Conservation (phyloP, 2,329 filamentous ascomycete genomes). For the Alternaria burnsii region DNA sequence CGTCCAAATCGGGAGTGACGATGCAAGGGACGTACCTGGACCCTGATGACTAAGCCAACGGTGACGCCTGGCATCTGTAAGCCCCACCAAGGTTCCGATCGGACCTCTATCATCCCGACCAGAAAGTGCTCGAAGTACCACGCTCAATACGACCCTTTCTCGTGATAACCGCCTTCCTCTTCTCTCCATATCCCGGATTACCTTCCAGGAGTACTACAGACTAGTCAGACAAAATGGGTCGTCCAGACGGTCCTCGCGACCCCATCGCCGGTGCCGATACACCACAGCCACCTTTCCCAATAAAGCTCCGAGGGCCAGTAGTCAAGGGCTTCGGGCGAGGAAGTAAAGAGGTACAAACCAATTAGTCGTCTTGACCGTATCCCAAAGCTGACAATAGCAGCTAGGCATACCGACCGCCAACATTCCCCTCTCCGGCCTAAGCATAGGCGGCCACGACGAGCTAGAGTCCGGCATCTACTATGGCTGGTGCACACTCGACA, state of each 20-base stretch:
- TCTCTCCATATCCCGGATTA: not conserved
- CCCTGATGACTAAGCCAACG: slow-evolving; percentile 18
- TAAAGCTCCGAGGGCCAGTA: slow-evolving; percentile 84
- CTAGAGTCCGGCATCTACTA: slow-evolving; percentile 89
- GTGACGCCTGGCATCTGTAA: slow-evolving; percentile 7
- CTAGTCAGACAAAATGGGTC: slow-evolving; percentile 30
- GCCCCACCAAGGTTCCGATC: slow-evolving; percentile 26
- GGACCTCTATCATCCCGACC: slow-evolving; percentile 19
- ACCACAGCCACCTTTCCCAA: slow-evolving; percentile 80
- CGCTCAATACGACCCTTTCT: not conserved
- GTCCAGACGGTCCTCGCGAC: slow-evolving; percentile 33
- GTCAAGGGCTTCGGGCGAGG: slow-evolving; percentile 94
- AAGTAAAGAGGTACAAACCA: slow-evolving; percentile 77
- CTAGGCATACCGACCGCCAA: slow-evolving; percentile 98
- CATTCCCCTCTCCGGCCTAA: slow-evolving; percentile 73
- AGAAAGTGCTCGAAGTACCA: slow-evolving; percentile 23
- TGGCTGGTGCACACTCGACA: slow-evolving; percentile 81
- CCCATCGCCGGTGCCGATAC: slow-evolving; percentile 74
- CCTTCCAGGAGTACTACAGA: no score
- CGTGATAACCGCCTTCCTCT: not conserved
- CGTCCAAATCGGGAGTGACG: not conserved
- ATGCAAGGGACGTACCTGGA: slow-evolving; percentile 6
- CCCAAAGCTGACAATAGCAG: slow-evolving; percentile 52
- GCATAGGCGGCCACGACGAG: slow-evolving; percentile 69
- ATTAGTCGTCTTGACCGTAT: accelerated